Percentiles rank a stretch among this genome's conserved stretches.
phyloP scores from a whole-genome alignment of 345 rosid genomes.

The Sonneratia alba region DNA sequence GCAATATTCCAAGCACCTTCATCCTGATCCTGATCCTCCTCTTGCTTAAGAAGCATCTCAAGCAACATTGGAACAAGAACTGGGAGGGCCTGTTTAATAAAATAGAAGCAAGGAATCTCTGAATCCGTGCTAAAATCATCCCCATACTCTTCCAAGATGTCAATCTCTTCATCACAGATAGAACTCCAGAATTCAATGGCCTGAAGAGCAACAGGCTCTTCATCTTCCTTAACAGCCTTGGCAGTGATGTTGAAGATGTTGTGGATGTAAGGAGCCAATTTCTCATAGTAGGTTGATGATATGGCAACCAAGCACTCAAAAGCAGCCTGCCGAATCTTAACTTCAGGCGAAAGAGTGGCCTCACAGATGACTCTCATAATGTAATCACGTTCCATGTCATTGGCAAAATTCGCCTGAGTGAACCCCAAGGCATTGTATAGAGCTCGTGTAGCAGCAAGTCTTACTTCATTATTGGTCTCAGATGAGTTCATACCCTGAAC shows the following conservation, averaged over 20 bases:
- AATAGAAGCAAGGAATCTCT: conserved; percentile 33
- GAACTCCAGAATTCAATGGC: conserved; percentile 44
- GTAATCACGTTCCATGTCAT: conserved; percentile 39
- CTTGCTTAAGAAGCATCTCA: conserved; percentile 38
- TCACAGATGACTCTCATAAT: conserved; percentile 41
- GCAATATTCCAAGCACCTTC: conserved; percentile 45
- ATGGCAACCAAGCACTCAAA: conserved; percentile 42
- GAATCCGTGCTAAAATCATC: conserved; percentile 36
- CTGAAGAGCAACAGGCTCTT: conserved; percentile 37
- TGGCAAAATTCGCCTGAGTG: conserved; percentile 38
- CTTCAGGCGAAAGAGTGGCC: conserved; percentile 32
- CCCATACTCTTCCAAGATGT: conserved; percentile 37
- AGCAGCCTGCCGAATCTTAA: conserved; percentile 36
- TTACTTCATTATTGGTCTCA: conserved; percentile 31
- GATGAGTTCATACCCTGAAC: conserved; percentile 40
- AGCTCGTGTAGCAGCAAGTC: conserved; percentile 36
- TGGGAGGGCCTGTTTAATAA: conserved; percentile 40
- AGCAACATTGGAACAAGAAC: conserved; percentile 36
- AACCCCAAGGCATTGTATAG: conserved; percentile 34
- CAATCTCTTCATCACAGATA: conserved; percentile 43
- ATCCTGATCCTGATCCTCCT: conserved; percentile 43
- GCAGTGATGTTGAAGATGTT: conserved; percentile 35
- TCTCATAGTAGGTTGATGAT: conserved; percentile 38
- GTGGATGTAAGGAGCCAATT: conserved; percentile 35
- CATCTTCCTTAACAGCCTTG: conserved; percentile 39